Base-by-base conservation (phyloP, 2,329 filamentous ascomycete genomes). In the Calonectria naviculata region DNA sequence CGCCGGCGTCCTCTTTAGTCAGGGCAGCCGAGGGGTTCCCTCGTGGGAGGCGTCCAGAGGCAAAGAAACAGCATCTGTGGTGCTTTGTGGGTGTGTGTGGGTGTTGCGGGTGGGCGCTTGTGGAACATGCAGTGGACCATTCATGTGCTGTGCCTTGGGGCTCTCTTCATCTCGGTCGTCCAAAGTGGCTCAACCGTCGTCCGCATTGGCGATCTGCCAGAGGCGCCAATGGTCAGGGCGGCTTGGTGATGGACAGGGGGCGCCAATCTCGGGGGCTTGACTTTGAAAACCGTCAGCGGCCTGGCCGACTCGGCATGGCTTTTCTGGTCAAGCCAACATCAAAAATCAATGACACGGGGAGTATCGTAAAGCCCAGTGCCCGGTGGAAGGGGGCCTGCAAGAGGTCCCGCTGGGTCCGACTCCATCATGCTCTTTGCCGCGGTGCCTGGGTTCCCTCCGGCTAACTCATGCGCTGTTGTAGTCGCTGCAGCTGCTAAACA, bases 111-210 rank as follows among this genome's bases (percentile, higher is more conserved):
- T 70, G 67, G 62, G 54, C 52, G 62, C 46, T 62, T 38, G 67
- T 56, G 62, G 67, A 36, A 58, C 65, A 36, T 19, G 10, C n/a
- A 69, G 76, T 76, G 74, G 76, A 70, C 71, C 74, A 74, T 42
- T 73, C 65, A 74, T 74, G 69, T 70, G 71, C 60, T 67, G 72
- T 71, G 67, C 68, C 52, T 76, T 67, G 68, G 62, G 60, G 67
- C 67, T 67, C 68, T 74, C 66, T 73, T 78, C 74, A 77, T 78
- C 74, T 78, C 76, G 71, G 74, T 73, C 70, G 71, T 74, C 70
- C 21, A 75, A 72, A 76, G 75, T 74, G 75, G 76, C 60, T 72
- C 69, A 69, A 65, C 62, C 41, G 67, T 63, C 73, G 67, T 74
- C 73, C 71, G 64, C 67, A 74, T 63, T 63, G 68, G 62, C 71